A percentile compares a stretch with the other conserved stretches of the same genome.
Evolutionary conservation across 257 asterid species (phyloP).

Genomic region (Lantana camara): DNA sequence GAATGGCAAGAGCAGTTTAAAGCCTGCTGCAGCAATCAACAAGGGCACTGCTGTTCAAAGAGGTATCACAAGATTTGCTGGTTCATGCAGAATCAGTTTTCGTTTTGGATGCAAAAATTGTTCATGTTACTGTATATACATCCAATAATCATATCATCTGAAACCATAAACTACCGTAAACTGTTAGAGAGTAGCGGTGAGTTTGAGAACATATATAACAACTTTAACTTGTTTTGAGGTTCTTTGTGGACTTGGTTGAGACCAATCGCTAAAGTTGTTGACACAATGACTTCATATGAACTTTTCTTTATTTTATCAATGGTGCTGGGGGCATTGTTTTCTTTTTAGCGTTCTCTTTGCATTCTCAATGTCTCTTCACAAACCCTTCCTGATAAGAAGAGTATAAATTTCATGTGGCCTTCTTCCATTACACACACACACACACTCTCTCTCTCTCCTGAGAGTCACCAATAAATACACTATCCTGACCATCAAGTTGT

Average conservation of each 20-base stretch:
- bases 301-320: not conserved
- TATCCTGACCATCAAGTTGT: constrained; percentile 23
- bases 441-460: not conserved
- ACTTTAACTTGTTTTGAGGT: not conserved
- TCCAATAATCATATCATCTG: too few species aligned
- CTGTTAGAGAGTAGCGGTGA: too few species aligned
- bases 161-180: too few species aligned
- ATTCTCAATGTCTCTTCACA: not conserved
- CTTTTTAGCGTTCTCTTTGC: not conserved
- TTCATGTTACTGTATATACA: not conserved
- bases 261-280: not conserved
- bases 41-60: constrained; percentile 45
- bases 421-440: not conserved
- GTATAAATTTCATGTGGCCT: not conserved
- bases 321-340: constrained; percentile 1
- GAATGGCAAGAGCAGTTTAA: constrained; percentile 58
- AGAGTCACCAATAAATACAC: constrained; percentile 2
- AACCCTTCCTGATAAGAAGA: constrained; percentile 8
- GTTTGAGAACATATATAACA: too few species aligned
- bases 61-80: constrained; percentile 51
- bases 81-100: not conserved
- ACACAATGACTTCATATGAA: too few species aligned
- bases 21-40: constrained; percentile 38
- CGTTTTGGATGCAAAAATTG: not conserved
- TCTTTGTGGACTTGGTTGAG: constrained; percentile 9